Evolutionary conservation across 192 early-diverging fungal species (phyloP).

Genomic region (Dimargaris xerosporica): DNA sequence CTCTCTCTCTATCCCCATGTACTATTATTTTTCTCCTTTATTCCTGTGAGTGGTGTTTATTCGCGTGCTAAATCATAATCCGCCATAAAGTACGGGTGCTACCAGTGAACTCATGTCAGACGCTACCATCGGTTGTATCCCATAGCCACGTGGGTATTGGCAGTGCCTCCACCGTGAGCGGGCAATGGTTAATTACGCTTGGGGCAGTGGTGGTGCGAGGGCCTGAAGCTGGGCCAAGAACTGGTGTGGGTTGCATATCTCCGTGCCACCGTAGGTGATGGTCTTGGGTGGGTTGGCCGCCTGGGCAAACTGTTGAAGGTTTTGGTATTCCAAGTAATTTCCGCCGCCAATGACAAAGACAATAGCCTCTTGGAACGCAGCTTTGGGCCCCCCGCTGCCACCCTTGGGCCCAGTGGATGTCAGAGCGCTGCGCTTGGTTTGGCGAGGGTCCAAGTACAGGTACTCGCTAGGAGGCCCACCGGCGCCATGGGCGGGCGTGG

Average conservation of each 20-base stretch:
- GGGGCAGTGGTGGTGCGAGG: conserved; percentile 38
- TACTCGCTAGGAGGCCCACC: conserved; percentile 49
- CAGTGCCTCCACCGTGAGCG: no score
- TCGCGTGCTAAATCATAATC: not conserved
- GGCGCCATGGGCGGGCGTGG: not conserved
- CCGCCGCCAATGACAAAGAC: conserved; percentile 98
- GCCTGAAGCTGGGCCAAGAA: conserved; percentile 67
- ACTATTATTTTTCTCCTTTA: not conserved
- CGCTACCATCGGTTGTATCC: no score
- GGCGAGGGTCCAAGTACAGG: conserved; percentile 80
- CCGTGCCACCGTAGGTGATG: conserved; percentile 90
- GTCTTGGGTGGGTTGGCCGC: conserved; percentile 49
- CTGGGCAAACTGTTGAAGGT: conserved; percentile 77
- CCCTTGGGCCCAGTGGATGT: conserved; percentile 24
- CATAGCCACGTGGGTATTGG: no score
- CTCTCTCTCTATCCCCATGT: not conserved
- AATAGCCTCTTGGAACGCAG: conserved; percentile 69
- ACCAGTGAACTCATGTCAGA: no score
- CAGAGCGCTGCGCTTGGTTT: conserved; percentile 37
- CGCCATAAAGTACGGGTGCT: no score
- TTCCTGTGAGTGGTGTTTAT: not conserved
- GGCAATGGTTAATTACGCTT: no score
- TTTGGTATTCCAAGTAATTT: conserved; percentile 96
- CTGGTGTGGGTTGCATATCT: conserved; percentile 59
- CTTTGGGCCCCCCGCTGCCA: conserved; percentile 25